Conservation (phyloP, 2,329 filamentous ascomycete species). For the Diaporthe ampelina region DNA sequence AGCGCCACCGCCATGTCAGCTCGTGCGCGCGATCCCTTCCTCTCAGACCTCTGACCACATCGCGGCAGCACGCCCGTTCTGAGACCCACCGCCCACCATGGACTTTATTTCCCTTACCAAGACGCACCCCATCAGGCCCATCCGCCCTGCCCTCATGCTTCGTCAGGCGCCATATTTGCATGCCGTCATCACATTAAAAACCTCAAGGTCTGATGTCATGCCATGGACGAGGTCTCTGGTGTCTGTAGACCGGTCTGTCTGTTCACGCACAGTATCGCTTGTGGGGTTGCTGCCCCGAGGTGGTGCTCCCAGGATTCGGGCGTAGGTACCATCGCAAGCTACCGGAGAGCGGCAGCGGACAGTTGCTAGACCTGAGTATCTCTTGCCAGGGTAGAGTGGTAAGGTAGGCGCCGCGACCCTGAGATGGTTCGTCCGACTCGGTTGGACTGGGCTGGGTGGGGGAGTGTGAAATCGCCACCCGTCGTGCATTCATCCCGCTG, state of each 20-base stretch:
- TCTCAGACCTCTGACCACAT: slow-evolving; percentile 17
- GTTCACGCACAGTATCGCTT: slow-evolving; percentile 7
- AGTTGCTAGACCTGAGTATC: not conserved
- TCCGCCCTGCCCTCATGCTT: slow-evolving; percentile 12
- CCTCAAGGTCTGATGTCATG: slow-evolving; percentile 29
- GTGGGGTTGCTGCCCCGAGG: not conserved
- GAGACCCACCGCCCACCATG: slow-evolving; percentile 20
- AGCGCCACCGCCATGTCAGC: slow-evolving; percentile 34
- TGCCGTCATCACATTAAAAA: slow-evolving; percentile 30
- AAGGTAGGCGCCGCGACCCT: not conserved
- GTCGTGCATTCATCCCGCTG: slow-evolving; percentile 6
- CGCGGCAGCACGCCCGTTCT: slow-evolving; percentile 7
- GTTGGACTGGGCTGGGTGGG: not conserved
- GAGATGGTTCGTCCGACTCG: slow-evolving; percentile 27
- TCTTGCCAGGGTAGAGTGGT: slow-evolving; percentile 11
- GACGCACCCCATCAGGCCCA: slow-evolving; percentile 20
- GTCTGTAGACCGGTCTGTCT: not conserved
- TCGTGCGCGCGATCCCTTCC: slow-evolving; percentile 26
- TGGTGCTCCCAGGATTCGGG: not conserved
- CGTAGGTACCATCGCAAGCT: not conserved
- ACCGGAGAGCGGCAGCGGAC: not conserved
- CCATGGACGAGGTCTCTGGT: not conserved
- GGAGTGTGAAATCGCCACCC: slow-evolving; percentile 21
- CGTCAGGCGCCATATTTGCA: slow-evolving; percentile 24
- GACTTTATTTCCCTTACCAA: slow-evolving; percentile 17